phyloP scores from a whole-genome alignment of 1,139 yeast genomes.

The Pichia terricola region DNA sequence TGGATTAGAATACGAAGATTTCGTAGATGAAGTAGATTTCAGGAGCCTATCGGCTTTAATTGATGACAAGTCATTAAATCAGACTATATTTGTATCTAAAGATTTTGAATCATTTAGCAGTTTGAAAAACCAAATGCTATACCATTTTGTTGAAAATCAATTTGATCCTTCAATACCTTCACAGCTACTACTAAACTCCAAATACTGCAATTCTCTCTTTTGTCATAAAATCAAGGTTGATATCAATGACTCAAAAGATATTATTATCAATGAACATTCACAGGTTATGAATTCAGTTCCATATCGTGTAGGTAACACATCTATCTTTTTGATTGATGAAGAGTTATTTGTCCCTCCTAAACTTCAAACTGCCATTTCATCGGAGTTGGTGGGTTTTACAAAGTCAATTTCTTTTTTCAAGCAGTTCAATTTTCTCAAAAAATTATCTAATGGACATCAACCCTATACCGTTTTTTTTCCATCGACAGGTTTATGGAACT shows the following conservation, averaged over 20 bases:
- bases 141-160: constrained; percentile 49
- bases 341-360: constrained; percentile 49
- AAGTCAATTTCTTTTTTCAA: constrained; percentile 41
- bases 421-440: constrained; percentile 37
- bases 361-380: constrained; percentile 42
- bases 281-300: constrained; percentile 34
- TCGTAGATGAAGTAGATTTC: constrained; percentile 62
- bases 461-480: constrained; percentile 81
- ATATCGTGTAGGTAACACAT: constrained; percentile 44
- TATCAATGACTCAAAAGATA: constrained; percentile 16
- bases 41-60: constrained; percentile 50
- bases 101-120: constrained; percentile 13
- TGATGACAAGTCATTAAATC: constrained; percentile 41
- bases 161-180: constrained; percentile 17
- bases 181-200: constrained; percentile 33
- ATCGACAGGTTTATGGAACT: constrained; percentile 66
- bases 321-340: constrained; percentile 55
- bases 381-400: constrained; percentile 40
- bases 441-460: constrained; percentile 18
- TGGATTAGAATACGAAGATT: constrained; percentile 58
- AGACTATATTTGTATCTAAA: constrained; percentile 46
- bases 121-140: constrained; percentile 34
- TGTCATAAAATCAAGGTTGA: constrained; percentile 39
- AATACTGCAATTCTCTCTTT: constrained; percentile 30
- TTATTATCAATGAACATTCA: constrained; percentile 24